These are phyloP conservation scores for Elsinoe batatas DNA, from an alignment of 2,329 filamentous ascomycete species.

Conservation along the genomic window DNA sequence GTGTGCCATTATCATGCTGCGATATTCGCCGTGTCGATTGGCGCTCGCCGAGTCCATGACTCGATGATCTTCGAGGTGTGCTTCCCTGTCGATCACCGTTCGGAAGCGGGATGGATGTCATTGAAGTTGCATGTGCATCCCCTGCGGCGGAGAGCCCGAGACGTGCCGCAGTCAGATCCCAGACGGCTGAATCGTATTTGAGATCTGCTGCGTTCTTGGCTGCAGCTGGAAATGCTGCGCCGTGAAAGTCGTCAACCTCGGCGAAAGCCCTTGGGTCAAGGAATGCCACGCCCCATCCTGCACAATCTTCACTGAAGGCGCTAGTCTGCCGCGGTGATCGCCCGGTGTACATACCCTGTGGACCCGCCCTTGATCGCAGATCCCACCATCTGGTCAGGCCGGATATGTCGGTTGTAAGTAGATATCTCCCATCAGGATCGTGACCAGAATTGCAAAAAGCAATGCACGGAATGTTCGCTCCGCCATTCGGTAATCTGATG, in stretches of 20 bases:
- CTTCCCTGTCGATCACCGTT: not conserved
- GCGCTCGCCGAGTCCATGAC: not conserved
- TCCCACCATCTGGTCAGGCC: constrained; percentile 43
- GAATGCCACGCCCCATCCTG: constrained; percentile 30
- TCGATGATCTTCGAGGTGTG: not conserved
- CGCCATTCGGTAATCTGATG: constrained; percentile 23
- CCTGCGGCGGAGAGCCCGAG: not conserved
- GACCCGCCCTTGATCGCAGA: constrained; percentile 19
- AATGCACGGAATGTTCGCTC: constrained; percentile 47
- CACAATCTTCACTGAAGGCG: constrained; percentile 24
- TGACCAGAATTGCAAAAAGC: constrained; percentile 49
- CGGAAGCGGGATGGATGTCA: not conserved
- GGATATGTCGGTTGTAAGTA: constrained; percentile 48
- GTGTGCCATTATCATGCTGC: not conserved
- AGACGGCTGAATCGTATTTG: constrained; percentile 1
- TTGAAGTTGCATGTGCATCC: not conserved
- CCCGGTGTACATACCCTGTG: constrained; percentile 7
- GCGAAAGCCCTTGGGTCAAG: constrained; percentile 29
- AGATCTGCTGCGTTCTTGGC: not conserved
- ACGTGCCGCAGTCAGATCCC: constrained; percentile 9
- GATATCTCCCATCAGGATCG: constrained; percentile 46
- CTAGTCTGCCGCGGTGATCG: not conserved
- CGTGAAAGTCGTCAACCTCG: constrained; percentile 14
- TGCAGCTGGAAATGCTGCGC: not conserved
- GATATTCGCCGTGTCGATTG: not conserved